Conservation (phyloP, 169 alveolate species). For the Cryptosporidium muris region DNA sequence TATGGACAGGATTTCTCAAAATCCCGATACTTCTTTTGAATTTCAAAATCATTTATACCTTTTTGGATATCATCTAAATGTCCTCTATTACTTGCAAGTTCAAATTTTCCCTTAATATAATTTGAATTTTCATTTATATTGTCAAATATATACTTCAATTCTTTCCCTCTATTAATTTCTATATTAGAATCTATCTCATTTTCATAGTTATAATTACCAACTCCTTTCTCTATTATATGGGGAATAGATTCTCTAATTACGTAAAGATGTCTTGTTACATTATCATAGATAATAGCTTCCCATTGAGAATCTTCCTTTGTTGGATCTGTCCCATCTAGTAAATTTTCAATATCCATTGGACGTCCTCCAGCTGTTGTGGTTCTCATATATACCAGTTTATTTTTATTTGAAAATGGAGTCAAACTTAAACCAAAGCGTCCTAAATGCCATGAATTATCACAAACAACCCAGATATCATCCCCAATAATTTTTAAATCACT, state of each 20-base stretch:
- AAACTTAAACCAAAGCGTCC: constrained; percentile 62
- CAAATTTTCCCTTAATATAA: background rate
- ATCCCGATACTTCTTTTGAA: too few species aligned
- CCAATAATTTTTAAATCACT: constrained; percentile 63
- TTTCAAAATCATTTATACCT: background rate
- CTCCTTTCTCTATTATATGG: background rate
- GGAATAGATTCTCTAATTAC: constrained; percentile 69
- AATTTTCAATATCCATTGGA: constrained; percentile 24
- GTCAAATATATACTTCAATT: too few species aligned
- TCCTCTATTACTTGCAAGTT: background rate
- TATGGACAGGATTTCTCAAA: background rate
- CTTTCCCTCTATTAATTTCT: too few species aligned
- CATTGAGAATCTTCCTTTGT: constrained; percentile 49
- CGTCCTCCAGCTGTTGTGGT: constrained; percentile 58
- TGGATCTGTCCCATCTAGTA: constrained; percentile 53
- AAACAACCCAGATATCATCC: constrained; percentile 66
- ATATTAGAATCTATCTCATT: too few species aligned
- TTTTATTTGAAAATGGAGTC: constrained; percentile 48
- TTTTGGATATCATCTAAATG: background rate
- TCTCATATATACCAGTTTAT: constrained; percentile 28
- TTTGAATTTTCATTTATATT: background rate
- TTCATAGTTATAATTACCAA: too few species aligned
- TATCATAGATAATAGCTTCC: constrained; percentile 59
- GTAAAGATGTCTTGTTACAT: constrained; percentile 25
- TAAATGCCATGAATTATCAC: constrained; percentile 66